These are phyloP conservation scores for Cyclospora cayetanensis DNA, from an alignment of 169 alveolate genomes.

Conservation along the genomic window DNA sequence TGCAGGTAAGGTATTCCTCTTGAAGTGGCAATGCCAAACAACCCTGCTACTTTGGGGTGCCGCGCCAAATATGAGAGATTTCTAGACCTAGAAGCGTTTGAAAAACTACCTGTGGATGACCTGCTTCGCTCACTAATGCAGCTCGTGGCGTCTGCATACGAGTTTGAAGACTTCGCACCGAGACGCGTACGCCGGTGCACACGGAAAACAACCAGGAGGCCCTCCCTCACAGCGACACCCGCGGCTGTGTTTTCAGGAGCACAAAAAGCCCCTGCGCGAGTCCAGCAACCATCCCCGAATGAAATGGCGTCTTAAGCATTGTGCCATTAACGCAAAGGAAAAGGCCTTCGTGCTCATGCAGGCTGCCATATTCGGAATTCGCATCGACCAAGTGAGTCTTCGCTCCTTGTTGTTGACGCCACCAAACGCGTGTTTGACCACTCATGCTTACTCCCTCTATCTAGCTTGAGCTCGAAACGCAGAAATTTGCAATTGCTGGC, in stretches of 20 bases:
- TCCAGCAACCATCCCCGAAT: neutral
- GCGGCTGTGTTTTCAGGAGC: neutral
- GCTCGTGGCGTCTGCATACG: neutral
- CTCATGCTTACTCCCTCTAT: neutral
- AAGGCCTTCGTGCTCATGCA: slow-evolving; percentile 11
- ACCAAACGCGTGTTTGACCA: neutral
- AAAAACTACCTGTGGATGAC: neutral
- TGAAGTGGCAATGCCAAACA: neutral
- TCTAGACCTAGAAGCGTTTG: neutral
- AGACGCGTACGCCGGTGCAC: neutral
- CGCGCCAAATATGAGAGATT: neutral
- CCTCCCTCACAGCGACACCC: neutral
- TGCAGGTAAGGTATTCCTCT: neutral
- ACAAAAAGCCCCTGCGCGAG: neutral
- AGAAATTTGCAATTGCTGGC: neutral
- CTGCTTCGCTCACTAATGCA: neutral
- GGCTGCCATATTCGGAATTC: neutral
- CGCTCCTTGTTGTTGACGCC: neutral
- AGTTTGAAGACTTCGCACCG: neutral
- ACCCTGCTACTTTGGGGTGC: too few relatives aligned
- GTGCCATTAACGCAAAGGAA: neutral
- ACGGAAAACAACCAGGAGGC: too few relatives aligned
- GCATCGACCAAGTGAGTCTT: neutral
- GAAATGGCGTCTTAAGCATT: neutral
- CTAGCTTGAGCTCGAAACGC: neutral